phyloP scores from a whole-genome alignment of 2,329 filamentous ascomycete genomes.

The Xylaria digitata region DNA sequence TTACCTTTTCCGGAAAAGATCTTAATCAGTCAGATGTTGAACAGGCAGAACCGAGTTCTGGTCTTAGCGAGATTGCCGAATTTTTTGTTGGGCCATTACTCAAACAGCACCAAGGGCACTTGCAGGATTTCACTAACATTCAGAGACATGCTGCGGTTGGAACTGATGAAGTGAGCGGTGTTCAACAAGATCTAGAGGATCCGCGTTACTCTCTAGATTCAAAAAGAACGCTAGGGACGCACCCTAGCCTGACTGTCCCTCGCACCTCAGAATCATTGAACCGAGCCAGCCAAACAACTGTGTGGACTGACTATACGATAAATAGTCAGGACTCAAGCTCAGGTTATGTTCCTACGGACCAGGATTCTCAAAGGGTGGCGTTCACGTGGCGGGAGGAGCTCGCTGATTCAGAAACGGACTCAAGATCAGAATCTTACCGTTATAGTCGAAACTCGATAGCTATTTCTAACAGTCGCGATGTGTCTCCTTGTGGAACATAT shows the following conservation, averaged over 20 bases:
- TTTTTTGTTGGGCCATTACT: conserved; percentile 49
- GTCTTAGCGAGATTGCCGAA: conserved; percentile 48
- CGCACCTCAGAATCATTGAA: conserved; percentile 57
- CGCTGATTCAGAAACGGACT: conserved; percentile 47
- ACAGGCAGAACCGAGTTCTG: conserved; percentile 40
- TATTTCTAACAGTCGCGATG: conserved; percentile 49
- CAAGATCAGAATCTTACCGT: conserved; percentile 44
- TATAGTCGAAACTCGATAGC: conserved; percentile 49
- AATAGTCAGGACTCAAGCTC: conserved; percentile 61
- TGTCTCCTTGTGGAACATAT: conserved; percentile 50
- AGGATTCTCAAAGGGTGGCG: conserved; percentile 41
- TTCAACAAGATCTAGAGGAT: conserved; percentile 42
- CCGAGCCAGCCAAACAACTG: conserved; percentile 65
- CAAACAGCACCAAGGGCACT: conserved; percentile 40
- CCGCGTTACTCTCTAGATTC: conserved; percentile 47
- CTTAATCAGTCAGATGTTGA: conserved; percentile 39
- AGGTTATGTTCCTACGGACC: conserved; percentile 47
- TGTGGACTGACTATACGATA: conserved; percentile 71
- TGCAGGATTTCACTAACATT: conserved; percentile 36
- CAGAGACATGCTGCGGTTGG: conserved; percentile 33
- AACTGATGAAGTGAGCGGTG: conserved; percentile 31
- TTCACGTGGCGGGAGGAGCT: conserved; percentile 45
- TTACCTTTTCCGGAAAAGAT: conserved; percentile 9
- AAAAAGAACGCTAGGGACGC: conserved; percentile 52
- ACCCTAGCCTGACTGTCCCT: conserved; percentile 62